A percentile compares a stretch with the other conserved stretches of the same genome.
Evolutionary conservation across 768 basidiomycete species (phyloP).

Genomic region (Naganishia randhawae): DNA sequence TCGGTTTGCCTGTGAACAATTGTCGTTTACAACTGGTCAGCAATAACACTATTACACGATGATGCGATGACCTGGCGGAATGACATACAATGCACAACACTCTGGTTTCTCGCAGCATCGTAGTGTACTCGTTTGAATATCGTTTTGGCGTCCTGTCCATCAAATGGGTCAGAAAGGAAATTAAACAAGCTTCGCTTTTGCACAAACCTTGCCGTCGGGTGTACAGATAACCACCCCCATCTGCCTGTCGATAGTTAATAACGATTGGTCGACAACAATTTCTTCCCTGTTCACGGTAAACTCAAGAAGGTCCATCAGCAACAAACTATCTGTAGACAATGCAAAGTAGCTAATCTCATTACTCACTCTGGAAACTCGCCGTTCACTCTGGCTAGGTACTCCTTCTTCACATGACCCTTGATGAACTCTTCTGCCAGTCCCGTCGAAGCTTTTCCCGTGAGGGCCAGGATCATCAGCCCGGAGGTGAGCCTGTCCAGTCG

Average conservation of each 20-base stretch:
- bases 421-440: conserved; percentile 75
- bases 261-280: conserved; percentile 74
- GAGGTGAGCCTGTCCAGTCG: conserved; percentile 90
- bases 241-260: conserved; percentile 88
- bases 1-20: conserved; percentile 64
- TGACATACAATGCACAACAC: conserved; percentile 73
- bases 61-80: not conserved
- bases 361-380: conserved; percentile 82
- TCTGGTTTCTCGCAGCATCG: conserved; percentile 72
- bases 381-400: conserved; percentile 78
- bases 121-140: conserved; percentile 79
- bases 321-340: not conserved
- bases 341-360: too few relatives aligned
- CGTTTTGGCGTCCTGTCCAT: conserved; percentile 72
- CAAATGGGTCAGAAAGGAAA: not conserved
- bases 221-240: conserved; percentile 96
- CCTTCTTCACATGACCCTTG: conserved; percentile 76
- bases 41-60: not conserved
- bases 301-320: not conserved
- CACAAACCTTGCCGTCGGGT: conserved; percentile 79
- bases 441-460: conserved; percentile 66
- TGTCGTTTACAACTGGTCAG: not conserved
- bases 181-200: not conserved
- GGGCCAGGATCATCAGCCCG: conserved; percentile 88
- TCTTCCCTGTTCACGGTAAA: conserved; percentile 64